Conservation (phyloP, 192 early-diverging fungal species). For the Coemansia sp. region DNA sequence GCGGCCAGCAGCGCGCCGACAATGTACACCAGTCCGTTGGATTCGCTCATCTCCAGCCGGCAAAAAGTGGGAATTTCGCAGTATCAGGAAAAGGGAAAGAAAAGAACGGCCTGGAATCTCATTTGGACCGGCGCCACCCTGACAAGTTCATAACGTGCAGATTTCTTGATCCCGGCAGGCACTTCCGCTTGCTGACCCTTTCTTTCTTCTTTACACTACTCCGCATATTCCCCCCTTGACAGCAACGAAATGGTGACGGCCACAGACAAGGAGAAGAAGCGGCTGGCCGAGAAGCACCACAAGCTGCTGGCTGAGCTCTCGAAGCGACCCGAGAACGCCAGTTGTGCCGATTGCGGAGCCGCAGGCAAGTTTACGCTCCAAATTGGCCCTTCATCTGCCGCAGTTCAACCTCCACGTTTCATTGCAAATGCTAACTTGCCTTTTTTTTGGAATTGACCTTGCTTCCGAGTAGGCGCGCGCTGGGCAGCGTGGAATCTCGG, state of each 20-base stretch:
- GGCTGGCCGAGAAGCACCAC: constrained; percentile 65
- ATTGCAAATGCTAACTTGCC: neutral
- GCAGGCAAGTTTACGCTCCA: constrained; percentile 63
- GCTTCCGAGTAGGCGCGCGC: constrained; percentile 69
- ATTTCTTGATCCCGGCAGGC: no score
- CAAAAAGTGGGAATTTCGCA: no score
- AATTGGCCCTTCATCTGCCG: no score
- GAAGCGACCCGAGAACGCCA: constrained; percentile 64
- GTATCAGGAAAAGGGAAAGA: no score
- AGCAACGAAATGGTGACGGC: constrained; percentile 35
- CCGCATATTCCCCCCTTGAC: no score
- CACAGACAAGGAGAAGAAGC: constrained; percentile 57
- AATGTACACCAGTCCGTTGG: neutral
- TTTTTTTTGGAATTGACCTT: neutral
- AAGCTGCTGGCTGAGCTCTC: constrained; percentile 63
- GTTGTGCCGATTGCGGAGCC: constrained; percentile 72
- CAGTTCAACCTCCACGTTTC: no score
- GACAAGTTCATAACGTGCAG: no score
- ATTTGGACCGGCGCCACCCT: no score
- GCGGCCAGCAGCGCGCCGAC: constrained; percentile 33
- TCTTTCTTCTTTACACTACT: neutral
- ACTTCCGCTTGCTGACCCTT: neutral
- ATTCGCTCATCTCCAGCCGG: constrained; percentile 1
- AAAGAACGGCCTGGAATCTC: no score
- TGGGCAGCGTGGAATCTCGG: constrained; percentile 91